Base-by-base conservation (phyloP, 1,284 basidiomycete genomes). In the Macrocystidia cucumis region DNA sequence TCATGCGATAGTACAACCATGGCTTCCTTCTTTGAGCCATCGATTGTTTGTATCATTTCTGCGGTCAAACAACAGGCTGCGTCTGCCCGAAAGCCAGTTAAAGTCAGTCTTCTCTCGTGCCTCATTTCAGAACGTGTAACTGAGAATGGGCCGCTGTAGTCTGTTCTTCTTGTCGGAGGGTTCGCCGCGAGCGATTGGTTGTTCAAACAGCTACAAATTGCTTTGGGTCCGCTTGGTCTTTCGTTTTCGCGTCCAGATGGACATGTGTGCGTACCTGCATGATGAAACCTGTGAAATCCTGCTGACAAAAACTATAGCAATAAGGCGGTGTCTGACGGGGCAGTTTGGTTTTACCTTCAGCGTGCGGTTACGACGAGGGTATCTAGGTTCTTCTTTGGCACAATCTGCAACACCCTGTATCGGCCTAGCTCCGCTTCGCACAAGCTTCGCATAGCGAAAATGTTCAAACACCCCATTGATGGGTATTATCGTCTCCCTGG, bases 171-270 rank as follows among this genome's bases (percentile, higher is more conserved):
- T 5, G 66, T 68, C 6, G 64, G 65, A 1, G 29, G 65, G 0
- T 68, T 63, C 44, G 60, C 60, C 25, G 62, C 62, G 1, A 67
- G 59, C 41, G 59, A 65, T 17, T 67, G 55, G 51, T 45, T 67
- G 13, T 65, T 59, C 40, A 31, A 42, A 0, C 44, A 47, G 20
- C 52, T 67, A 1, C 53, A 51, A 24, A 39, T 37, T 18, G 40
- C 48, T 13, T 47, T 63, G 8, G 42, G 47, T 1, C 19, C 37
- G 4, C 27, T 45, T 0, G 54, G 54, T 13, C 37, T 63, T 18
- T 42, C 23, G 9, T 37, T 65, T 13, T 50, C 50, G 27, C 44
- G 61, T 14, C 63, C 65, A 3, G 60, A 65, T 35, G 56, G 52
- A 28, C 53, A 63, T 19, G 50, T 63, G 63, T 67, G 64, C 49